A percentile compares a stretch with the other conserved stretches of the same genome.
These are phyloP conservation scores for Clarkia xantiana DNA, from an alignment of 345 rosid species.

Conservation along the genomic window DNA sequence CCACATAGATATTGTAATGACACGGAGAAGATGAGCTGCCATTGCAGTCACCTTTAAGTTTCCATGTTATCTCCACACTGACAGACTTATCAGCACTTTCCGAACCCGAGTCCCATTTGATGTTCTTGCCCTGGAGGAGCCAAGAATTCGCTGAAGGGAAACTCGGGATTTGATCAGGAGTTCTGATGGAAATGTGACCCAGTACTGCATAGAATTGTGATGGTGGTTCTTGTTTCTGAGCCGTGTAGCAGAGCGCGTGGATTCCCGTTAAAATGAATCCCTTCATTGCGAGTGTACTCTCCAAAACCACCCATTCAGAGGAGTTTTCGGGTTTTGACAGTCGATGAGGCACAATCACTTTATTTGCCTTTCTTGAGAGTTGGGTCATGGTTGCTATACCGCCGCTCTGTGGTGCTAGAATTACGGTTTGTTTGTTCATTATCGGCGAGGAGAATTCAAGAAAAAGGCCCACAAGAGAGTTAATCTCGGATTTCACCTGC, in stretches of 20 bases:
- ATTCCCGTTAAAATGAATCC: conserved; percentile 41
- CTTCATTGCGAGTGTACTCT: conserved; percentile 30
- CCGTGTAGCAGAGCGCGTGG: conserved; percentile 48
- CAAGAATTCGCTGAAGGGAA: conserved; percentile 38
- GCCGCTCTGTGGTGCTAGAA: conserved; percentile 26
- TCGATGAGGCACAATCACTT: conserved; percentile 22
- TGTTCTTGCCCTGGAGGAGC: conserved; percentile 28
- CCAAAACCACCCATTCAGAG: conserved; percentile 37
- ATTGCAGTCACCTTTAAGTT: conserved; percentile 12
- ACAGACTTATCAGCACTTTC: conserved; percentile 21
- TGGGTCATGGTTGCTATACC: conserved; percentile 3
- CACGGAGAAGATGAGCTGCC: too few relatives aligned
- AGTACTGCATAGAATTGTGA: conserved; percentile 41
- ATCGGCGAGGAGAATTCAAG: conserved; percentile 38
- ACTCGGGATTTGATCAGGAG: conserved; percentile 7
- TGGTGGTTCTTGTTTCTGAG: conserved; percentile 7
- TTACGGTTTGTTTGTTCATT: conserved; percentile 20
- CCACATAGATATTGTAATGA: conserved; percentile 45
- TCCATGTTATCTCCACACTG: conserved; percentile 45
- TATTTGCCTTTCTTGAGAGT: conserved; percentile 15
- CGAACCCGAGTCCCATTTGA: conserved; percentile 25
- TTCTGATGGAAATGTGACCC: conserved; percentile 39
- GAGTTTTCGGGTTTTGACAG: conserved; percentile 12
- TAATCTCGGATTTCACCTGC: conserved; percentile 58
- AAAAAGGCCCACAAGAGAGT: conserved; percentile 39